These are phyloP conservation scores for Pseudocercospora musae DNA, from an alignment of 2,329 filamentous ascomycete genomes.

Conservation along the genomic window DNA sequence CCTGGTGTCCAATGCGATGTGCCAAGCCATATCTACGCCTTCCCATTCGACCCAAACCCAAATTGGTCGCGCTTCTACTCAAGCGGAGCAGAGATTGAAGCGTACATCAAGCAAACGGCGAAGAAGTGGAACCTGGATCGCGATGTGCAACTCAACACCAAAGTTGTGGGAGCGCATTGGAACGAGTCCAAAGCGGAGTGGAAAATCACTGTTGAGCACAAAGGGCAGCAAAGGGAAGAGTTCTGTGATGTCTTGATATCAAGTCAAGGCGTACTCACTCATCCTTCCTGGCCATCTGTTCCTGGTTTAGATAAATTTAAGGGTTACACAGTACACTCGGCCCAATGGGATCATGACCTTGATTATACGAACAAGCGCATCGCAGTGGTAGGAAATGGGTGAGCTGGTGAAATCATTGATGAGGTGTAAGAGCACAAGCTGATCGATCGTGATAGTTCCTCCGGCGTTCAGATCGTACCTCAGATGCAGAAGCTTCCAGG, in stretches of 20 bases:
- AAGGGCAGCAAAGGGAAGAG: neutral
- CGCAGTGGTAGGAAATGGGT: conserved; percentile 41
- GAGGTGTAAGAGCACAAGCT: neutral
- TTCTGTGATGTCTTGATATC: conserved; percentile 14
- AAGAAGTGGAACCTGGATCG: conserved; percentile 39
- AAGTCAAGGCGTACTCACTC: conserved; percentile 9
- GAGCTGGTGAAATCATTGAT: neutral
- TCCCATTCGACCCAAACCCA: conserved; percentile 14
- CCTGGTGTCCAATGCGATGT: conserved; percentile 11
- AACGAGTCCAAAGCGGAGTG: conserved; percentile 8
- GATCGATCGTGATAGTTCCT: conserved; percentile 18
- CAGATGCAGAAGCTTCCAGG: conserved; percentile 6
- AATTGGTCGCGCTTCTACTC: conserved; percentile 35
- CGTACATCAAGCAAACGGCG: conserved; percentile 39
- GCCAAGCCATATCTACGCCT: conserved; percentile 6
- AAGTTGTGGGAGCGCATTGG: conserved; percentile 14
- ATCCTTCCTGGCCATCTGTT: conserved; percentile 13
- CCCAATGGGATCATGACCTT: conserved; percentile 34
- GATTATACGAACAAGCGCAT: conserved; percentile 35
- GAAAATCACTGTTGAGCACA: conserved; percentile 10
- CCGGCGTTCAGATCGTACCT: conserved; percentile 40
- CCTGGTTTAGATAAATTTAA: conserved; percentile 40
- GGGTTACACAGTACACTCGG: conserved; percentile 38
- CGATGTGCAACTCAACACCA: conserved; percentile 33
- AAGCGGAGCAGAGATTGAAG: conserved; percentile 38